Evolutionary conservation across 2,329 filamentous ascomycete genomes (phyloP), one percentile per base, ranked within the genome.

Genomic region (Sclerotinia spermophila): DNA sequence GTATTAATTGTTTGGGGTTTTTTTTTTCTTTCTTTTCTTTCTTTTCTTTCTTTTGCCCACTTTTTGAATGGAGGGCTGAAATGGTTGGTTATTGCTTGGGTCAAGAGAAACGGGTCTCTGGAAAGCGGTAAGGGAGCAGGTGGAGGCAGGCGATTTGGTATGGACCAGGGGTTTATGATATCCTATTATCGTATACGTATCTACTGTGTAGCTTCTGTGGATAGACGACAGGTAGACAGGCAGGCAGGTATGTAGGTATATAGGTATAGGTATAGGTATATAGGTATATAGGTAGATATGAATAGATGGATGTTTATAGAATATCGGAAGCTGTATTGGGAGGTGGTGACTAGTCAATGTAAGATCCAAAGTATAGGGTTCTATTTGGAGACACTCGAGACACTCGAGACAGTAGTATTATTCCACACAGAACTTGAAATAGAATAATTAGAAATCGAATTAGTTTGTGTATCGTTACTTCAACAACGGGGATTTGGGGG

Each of bases 121-220:
- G 30, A 30, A 38, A 44, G 61, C 61, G 61, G 61, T 45, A 64
- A 51, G 30, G 44, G 61, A 64, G n/a, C n/a, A n/a, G n/a, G n/a
- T n/a, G n/a, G n/a, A n/a, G n/a, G n/a, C n/a, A n/a, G 61, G 33
- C 55, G 48, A 30, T 53, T 53, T 53, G n/a, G 48, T 53, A 53
- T 53, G 48, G 48, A 8, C 48, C 48, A 53, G 48, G 48, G 48
- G 48, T 6, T 27, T n/a, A 17, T 27, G 48, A 53, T n/a, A n/a
- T 53, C 48, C 24, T 51, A 51, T 51, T 51, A 51, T 51, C 42
- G 42, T 53, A 17, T 8, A 17, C n/a, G 27, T 17, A 27, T 24
- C n/a, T 27, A 27, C 27, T 27, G 13, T 51, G n/a, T 7, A 27
- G 40, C n/a, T n/a, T n/a, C n/a, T n/a, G 40, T 42, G 17, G 40